Evolutionary conservation across 352 stramenopile genomes (phyloP).

Genomic region (Phytophthora pluvialis): DNA sequence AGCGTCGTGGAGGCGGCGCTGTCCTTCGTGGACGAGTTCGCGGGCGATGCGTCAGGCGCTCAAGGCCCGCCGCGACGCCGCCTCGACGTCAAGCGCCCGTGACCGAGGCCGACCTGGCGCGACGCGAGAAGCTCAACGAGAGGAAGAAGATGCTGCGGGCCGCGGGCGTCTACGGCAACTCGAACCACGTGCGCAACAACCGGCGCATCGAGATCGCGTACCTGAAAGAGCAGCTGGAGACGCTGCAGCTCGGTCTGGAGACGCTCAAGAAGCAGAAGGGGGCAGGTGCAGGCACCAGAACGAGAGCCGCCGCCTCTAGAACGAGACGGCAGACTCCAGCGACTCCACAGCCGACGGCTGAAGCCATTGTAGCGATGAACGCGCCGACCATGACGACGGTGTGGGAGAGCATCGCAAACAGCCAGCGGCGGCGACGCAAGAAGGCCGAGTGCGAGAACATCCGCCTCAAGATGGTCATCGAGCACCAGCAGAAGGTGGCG

Average conservation of each 20-base stretch:
- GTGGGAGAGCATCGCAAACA: constrained; percentile 33
- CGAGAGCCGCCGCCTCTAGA: constrained; percentile 1
- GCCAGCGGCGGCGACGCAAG: constrained; percentile 39
- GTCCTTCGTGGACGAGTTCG: constrained; percentile 38
- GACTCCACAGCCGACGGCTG: neutral
- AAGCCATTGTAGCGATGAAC: constrained; percentile 16
- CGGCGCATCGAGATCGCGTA: constrained; percentile 49
- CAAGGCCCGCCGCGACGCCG: neutral
- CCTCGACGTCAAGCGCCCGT: neutral
- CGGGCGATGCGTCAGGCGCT: neutral
- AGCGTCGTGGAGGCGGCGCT: constrained; percentile 33
- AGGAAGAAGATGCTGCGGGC: constrained; percentile 30
- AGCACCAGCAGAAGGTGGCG: constrained; percentile 36
- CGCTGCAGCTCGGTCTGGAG: constrained; percentile 40
- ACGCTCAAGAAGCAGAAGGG: constrained; percentile 24
- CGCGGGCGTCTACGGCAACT: constrained; percentile 33
- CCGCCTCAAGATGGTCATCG: constrained; percentile 44
- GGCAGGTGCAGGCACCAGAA: neutral
- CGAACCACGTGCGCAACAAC: constrained; percentile 43
- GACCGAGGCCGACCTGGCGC: neutral
- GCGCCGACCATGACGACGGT: constrained; percentile 20
- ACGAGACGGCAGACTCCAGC: neutral
- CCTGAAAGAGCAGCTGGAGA: constrained; percentile 38
- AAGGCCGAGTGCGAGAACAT: constrained; percentile 48
- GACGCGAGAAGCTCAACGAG: constrained; percentile 20